Conservation (phyloP, 805 yeast genomes). For the Kazachstania martiniae region DNA sequence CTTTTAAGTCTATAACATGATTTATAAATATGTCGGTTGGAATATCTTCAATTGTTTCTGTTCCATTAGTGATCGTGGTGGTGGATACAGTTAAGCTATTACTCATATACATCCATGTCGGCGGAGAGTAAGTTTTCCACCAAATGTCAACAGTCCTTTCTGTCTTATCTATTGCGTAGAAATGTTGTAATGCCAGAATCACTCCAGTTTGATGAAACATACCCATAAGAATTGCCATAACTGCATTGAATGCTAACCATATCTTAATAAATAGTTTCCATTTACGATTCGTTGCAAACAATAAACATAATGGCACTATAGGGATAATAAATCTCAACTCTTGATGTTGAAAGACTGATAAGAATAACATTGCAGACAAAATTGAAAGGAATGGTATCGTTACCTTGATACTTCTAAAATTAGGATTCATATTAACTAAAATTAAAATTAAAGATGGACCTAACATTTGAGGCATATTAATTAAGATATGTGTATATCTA, state of each 20-base stretch:
- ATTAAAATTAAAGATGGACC: conserved; percentile 68
- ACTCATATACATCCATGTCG: conserved; percentile 61
- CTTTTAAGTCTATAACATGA: conserved; percentile 37
- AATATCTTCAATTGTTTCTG: conserved; percentile 14
- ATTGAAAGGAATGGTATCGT: conserved; percentile 47
- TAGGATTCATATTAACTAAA: too few relatives aligned
- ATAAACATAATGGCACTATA: conserved; percentile 55
- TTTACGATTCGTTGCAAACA: conserved; percentile 35
- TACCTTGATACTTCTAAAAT: too few relatives aligned
- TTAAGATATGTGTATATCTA: conserved; percentile 56
- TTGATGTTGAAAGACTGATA: conserved; percentile 82
- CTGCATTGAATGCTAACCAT: conserved; percentile 58
- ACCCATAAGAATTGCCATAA: conserved; percentile 61
- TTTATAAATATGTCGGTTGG: conserved; percentile 8
- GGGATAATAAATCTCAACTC: conserved; percentile 86
- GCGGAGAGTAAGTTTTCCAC: conserved; percentile 95
- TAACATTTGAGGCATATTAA: conserved; percentile 68
- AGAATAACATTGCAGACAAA: conserved; percentile 45
- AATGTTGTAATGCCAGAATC: conserved; percentile 41
- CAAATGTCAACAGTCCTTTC: conserved; percentile 43
- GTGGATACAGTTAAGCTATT: conserved; percentile 15
- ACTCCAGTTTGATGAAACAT: conserved; percentile 85
- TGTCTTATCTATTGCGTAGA: conserved; percentile 15
- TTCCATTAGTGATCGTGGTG: conserved; percentile 11
- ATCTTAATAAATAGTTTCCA: conserved; percentile 12